Percentiles rank a stretch among this genome's conserved stretches.
Conservation (phyloP, 805 yeast species). For the Yarrowia sp. region DNA sequence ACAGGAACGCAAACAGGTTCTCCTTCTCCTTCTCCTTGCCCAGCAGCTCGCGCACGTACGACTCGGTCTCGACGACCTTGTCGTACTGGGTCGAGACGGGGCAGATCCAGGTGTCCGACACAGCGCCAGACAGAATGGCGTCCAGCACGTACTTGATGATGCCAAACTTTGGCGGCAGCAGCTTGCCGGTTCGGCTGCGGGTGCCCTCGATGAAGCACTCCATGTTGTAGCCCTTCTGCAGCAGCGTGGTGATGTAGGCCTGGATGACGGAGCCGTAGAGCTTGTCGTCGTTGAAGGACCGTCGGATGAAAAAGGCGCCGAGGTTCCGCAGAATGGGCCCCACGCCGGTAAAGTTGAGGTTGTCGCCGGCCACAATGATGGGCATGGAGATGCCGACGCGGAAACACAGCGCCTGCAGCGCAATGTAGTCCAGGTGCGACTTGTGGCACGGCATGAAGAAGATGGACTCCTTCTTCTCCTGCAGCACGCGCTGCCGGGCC, state of each 20-base stretch:
- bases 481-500: constrained; percentile 39
- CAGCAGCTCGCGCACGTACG: constrained; percentile 54
- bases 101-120: constrained; percentile 46
- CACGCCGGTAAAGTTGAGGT: constrained; percentile 56
- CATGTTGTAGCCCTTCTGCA: constrained; percentile 49
- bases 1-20: constrained; percentile 43
- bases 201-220: constrained; percentile 69
- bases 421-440: constrained; percentile 60
- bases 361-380: constrained; percentile 63
- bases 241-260: constrained; percentile 48
- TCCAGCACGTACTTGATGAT: constrained; percentile 53
- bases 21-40: constrained; percentile 59
- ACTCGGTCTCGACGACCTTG: constrained; percentile 54
- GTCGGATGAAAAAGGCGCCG: constrained; percentile 59
- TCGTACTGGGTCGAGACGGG: constrained; percentile 62
- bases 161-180: constrained; percentile 61
- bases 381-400: constrained; percentile 56
- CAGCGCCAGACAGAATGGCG: constrained; percentile 46
- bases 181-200: constrained; percentile 63
- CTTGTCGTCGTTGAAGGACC: constrained; percentile 48
- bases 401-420: constrained; percentile 53
- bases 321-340: constrained; percentile 50
- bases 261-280: constrained; percentile 45
- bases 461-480: constrained; percentile 40
- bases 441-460: constrained; percentile 60